These are phyloP conservation scores for Wickerhamomyces sp. DNA, from an alignment of 1,139 yeast species.

Conservation along the genomic window DNA sequence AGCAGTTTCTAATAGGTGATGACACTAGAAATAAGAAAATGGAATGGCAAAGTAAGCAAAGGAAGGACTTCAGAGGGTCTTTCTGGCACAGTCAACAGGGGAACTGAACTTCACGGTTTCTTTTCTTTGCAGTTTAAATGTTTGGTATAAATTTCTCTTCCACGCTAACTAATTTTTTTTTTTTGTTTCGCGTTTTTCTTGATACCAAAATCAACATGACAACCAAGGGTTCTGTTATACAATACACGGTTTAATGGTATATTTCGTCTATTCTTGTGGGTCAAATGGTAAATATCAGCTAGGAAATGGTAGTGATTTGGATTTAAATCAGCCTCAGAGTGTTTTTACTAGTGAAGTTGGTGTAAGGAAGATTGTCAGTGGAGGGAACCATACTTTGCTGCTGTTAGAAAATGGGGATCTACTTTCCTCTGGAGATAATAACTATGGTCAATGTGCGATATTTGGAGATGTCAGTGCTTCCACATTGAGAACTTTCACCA, in stretches of 20 bases:
- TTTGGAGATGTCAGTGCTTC: not conserved
- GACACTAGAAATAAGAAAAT: not conserved
- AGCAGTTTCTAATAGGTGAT: too few species aligned
- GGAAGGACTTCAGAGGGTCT: not conserved
- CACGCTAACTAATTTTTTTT: not conserved
- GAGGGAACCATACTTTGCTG: slow-evolving; percentile 83
- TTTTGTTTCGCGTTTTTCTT: not conserved
- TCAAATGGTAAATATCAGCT: slow-evolving; percentile 81
- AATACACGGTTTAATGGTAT: slow-evolving; percentile 20
- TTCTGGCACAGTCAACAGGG: not conserved
- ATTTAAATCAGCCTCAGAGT: slow-evolving; percentile 33
- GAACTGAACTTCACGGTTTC: not conserved
- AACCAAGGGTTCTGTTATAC: not conserved
- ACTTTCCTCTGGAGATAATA: slow-evolving; percentile 58
- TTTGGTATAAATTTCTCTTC: not conserved
- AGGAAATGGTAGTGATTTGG: slow-evolving; percentile 58
- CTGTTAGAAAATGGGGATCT: slow-evolving; percentile 48
- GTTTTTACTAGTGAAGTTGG: slow-evolving; percentile 15
- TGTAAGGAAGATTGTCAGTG: slow-evolving; percentile 52
- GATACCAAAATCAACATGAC: not conserved
- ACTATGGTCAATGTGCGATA: slow-evolving; percentile 43
- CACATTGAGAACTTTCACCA: slow-evolving; percentile 20
- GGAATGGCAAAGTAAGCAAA: not conserved
- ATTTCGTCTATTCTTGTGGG: slow-evolving; percentile 55
- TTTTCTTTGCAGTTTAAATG: not conserved